Evolutionary conservation across 163 green algal species (phyloP), one percentile per base, ranked within the genome.

Genomic region (Volvox carteri): DNA sequence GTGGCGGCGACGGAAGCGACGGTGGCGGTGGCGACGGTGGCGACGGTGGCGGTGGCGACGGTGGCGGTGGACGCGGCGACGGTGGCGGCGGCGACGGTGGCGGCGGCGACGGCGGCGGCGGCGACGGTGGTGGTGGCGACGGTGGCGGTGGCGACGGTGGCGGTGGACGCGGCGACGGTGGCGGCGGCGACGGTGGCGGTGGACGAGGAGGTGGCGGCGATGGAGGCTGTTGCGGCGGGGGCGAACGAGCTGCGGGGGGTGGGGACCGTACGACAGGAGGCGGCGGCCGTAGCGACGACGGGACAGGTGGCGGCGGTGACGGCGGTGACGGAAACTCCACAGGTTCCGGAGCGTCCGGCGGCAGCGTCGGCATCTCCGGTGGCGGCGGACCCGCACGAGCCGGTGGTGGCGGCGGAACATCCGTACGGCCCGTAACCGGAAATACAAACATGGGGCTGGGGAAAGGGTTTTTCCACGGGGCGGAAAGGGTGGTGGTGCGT

Each of bases 361-460:
- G 75, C 48, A 84, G 50, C 8, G 50, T 48, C 12, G 75, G 75
- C 30, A 80, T 7, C 44, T 84, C 75, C n/a, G 75, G 75, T 16
- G 75, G 75, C 48, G 75, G 50, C 11, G 75, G 75, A 11, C 30
- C 48, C 25, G 14, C 11, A 21, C 75, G 9, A 18, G 48, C 30
- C 14, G 48, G 75, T 2, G 75, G 75, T 48, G 75, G 79, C n/a
- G 79, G 79, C 44, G 62, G 78, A 42, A 67, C 7, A 4, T 14
- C 16, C 1, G n/a, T 42, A 3, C 60, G 30, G 3, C 79, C 79
- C 14, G 48, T 39, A 1, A 70, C 0, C 18, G 79, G 79, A 37
- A 78, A 58, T 7, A 86, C 62, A 6, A 86, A 86, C 79, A 86
- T 86, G 30, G 79, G 79, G 44, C 79, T 84, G 75, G 30, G 75